Conservation (phyloP, 441 rosid species). For the Adansonia gregorii region DNA sequence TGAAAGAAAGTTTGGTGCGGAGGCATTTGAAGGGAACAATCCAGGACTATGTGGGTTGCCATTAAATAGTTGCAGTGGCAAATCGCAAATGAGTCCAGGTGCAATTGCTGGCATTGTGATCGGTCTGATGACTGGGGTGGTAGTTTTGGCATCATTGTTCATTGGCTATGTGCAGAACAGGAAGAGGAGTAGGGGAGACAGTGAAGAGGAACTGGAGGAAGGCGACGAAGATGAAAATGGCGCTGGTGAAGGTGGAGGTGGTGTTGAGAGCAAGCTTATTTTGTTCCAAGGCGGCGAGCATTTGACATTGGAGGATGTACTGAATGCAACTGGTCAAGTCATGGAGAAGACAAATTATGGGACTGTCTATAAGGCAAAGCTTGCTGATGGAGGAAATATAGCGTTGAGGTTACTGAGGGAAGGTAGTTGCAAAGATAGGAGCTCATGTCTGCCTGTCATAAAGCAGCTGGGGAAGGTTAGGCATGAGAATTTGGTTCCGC, state of each 20-base stretch:
- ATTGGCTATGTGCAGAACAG: conserved; percentile 91
- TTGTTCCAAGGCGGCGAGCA: conserved; percentile 97
- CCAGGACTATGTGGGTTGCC: conserved; percentile 88
- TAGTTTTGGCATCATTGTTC: conserved; percentile 77
- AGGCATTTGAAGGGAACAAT: conserved; percentile 76
- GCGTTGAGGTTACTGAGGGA: conserved; percentile 89
- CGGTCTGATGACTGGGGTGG: conserved; percentile 86
- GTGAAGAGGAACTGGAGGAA: conserved; percentile 80
- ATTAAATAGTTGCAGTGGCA: conserved; percentile 61
- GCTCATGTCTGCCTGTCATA: conserved; percentile 69
- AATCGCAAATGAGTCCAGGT: conserved; percentile 73
- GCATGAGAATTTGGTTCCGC: conserved; percentile 83
- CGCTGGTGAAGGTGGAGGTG: no score
- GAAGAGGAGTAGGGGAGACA: conserved; percentile 62
- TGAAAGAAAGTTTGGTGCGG: conserved; percentile 63
- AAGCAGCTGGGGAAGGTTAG: conserved; percentile 78
- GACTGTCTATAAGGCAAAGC: conserved; percentile 95
- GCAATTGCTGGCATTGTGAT: conserved; percentile 95
- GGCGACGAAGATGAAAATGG: conserved; percentile 53
- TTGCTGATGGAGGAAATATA: conserved; percentile 85
- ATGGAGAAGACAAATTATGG: conserved; percentile 93
- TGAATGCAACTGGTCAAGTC: conserved; percentile 95
- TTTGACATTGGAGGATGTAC: conserved; percentile 83
- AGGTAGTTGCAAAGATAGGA: conserved; percentile 86
- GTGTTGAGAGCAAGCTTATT: conserved; percentile 77